Conservation (phyloP, 768 basidiomycete species). For the Inosperma sp. region DNA sequence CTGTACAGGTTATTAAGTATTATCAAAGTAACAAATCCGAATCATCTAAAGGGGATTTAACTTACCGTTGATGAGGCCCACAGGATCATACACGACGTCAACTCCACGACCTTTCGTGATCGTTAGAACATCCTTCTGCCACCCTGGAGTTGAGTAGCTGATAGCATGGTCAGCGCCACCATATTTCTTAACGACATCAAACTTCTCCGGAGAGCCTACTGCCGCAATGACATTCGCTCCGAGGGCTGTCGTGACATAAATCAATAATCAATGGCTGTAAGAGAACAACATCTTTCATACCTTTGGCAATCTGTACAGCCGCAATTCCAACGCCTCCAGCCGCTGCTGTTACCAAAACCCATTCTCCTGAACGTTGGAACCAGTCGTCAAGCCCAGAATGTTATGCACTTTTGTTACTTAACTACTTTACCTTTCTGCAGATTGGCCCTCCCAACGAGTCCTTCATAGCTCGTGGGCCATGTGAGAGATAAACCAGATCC, state of each 20-base stretch:
- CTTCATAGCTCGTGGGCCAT: conserved; percentile 93
- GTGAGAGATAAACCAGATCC: conserved; percentile 87
- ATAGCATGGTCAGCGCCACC: conserved; percentile 83
- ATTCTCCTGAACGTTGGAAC: conserved; percentile 58
- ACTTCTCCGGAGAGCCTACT: conserved; percentile 72
- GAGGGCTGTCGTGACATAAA: conserved; percentile 53
- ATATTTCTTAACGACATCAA: conserved; percentile 66
- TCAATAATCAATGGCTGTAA: neutral
- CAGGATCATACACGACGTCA: conserved; percentile 83
- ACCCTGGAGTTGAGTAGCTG: conserved; percentile 71
- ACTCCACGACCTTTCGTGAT: conserved; percentile 84
- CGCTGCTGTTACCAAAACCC: conserved; percentile 90
- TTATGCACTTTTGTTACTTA: neutral
- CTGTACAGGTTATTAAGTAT: conserved; percentile 35
- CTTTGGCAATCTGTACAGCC: conserved; percentile 91
- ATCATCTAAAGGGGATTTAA: neutral
- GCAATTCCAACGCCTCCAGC: conserved; percentile 93
- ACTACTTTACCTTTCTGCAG: conserved; percentile 60
- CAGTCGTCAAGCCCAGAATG: neutral
- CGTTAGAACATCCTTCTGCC: conserved; percentile 87
- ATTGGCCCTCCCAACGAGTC: conserved; percentile 77
- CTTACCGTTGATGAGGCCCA: conserved; percentile 68
- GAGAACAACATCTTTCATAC: conserved; percentile 32
- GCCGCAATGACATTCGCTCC: conserved; percentile 96
- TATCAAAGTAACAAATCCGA: neutral